These are phyloP conservation scores for Lactuca sativa DNA, from an alignment of 129 eudicot genomes.

Conservation along the genomic window DNA sequence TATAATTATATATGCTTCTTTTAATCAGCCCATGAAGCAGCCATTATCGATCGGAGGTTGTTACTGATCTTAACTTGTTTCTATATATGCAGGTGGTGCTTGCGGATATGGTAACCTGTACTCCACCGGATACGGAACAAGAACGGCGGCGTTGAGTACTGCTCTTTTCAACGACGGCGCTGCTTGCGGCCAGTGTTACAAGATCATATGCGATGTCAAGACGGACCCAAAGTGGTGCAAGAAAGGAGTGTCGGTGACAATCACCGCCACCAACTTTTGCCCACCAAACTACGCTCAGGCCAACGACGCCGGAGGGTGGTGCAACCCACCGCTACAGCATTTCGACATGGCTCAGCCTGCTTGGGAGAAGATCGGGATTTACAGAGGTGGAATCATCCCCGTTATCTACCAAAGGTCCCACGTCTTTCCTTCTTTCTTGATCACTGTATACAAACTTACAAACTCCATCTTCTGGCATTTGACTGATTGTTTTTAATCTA, in stretches of 20 bases:
- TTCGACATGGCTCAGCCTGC: conserved; percentile 99
- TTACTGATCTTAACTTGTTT: conserved; percentile 2
- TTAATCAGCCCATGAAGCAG: background rate
- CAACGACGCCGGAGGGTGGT: conserved; percentile 80
- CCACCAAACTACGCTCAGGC: conserved; percentile 77
- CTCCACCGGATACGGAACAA: conserved; percentile 69
- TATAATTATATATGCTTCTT: background rate
- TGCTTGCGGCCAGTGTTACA: conserved; percentile 80
- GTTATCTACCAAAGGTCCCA: conserved; percentile 63
- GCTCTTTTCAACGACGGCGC: conserved; percentile 81
- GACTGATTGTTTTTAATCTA: background rate
- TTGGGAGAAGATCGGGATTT: conserved; percentile 88
- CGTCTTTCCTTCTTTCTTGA: background rate
- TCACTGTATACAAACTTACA: background rate
- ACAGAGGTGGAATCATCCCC: conserved; percentile 76
- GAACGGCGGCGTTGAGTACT: conserved; percentile 91
- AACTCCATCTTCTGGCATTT: too few relatives aligned
- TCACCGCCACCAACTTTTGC: conserved; percentile 88
- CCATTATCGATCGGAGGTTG: background rate
- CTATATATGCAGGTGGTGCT: conserved; percentile 63
- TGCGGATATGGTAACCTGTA: conserved; percentile 91
- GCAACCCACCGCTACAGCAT: conserved; percentile 89
- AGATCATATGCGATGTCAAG: conserved; percentile 61
- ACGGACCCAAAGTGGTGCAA: conserved; percentile 70
- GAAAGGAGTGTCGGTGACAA: conserved; percentile 61